These are phyloP conservation scores for Salicornia ramosissima DNA, from an alignment of 148 eudicot species.

Conservation along the genomic window DNA sequence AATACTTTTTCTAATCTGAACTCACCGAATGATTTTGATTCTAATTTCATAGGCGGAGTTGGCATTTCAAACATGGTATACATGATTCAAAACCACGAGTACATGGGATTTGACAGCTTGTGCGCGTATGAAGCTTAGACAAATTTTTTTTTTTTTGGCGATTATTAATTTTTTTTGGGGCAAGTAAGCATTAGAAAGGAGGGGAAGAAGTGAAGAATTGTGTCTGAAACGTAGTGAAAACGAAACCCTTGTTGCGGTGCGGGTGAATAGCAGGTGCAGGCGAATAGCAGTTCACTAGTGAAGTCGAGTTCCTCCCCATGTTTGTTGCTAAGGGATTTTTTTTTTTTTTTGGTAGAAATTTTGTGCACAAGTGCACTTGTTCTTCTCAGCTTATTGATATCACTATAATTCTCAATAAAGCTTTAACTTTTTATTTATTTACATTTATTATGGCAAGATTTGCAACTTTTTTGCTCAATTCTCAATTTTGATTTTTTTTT, in stretches of 20 bases:
- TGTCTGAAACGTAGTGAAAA: not conserved
- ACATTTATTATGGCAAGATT: too few species aligned
- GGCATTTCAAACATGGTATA: constrained; percentile 38
- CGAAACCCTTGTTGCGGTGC: not conserved
- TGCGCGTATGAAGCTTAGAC: constrained; percentile 25
- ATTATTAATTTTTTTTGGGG: not conserved
- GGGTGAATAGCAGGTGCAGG: not conserved
- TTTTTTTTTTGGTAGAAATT: constrained; percentile 15
- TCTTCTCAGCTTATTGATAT: not conserved
- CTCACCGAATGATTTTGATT: not conserved
- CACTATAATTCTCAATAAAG: not conserved
- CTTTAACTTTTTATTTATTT: not conserved
- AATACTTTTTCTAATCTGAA: not conserved
- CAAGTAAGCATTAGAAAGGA: constrained; percentile 2
- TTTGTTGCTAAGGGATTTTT: not conserved
- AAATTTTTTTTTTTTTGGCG: not conserved
- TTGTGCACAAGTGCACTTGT: constrained; percentile 3
- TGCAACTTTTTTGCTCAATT: not conserved
- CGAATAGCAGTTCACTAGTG: not conserved
- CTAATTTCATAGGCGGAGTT: constrained; percentile 32
- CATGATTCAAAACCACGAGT: constrained; percentile 33
- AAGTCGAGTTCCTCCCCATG: not conserved
- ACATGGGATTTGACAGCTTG: constrained; percentile 51
- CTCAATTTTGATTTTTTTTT: not conserved
- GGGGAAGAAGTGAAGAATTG: not conserved